Evolutionary conservation across 1,284 basidiomycete genomes (phyloP).

Genomic region (Leccinum angustisporum): DNA sequence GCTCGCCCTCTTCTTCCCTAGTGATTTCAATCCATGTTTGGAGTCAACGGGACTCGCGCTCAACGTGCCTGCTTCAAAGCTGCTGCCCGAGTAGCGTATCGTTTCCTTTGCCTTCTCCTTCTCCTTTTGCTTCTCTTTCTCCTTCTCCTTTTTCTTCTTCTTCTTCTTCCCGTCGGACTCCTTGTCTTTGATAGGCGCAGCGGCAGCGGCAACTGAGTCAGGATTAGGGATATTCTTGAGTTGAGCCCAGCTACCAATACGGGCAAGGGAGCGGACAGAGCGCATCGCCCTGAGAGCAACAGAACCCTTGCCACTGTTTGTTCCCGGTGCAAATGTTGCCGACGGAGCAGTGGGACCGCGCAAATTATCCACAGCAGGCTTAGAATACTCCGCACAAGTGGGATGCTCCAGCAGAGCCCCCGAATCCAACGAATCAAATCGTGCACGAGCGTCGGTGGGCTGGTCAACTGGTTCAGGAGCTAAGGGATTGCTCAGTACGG

Average conservation of each 20-base stretch:
- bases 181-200: conserved; percentile 32
- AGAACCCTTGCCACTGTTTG: conserved; percentile 42
- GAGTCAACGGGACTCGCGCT: conserved; percentile 40
- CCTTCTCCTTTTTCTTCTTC: conserved; percentile 30
- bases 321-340: conserved; percentile 19
- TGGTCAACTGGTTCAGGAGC: conserved; percentile 45
- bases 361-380: conserved; percentile 11
- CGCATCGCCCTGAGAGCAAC: conserved; percentile 77
- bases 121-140: conserved; percentile 30
- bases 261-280: conserved; percentile 67
- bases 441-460: conserved; percentile 38
- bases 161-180: conserved; percentile 37
- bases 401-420: conserved; percentile 45
- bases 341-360: conserved; percentile 24
- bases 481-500: conserved; percentile 31
- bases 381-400: background rate
- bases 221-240: conserved; percentile 41
- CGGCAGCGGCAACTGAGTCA: conserved; percentile 29
- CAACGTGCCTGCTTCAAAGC: conserved; percentile 62
- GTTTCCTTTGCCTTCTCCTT: conserved; percentile 32
- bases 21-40: conserved; percentile 32
- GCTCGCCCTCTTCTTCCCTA: conserved; percentile 56
- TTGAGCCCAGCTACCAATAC: conserved; percentile 70
- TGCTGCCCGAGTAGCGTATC: conserved; percentile 52
- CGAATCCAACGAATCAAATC: conserved; percentile 68